Evolutionary conservation across 2,329 filamentous ascomycete genomes (phyloP), one percentile per base, ranked within the genome.

Genomic region (Davidsoniella australis): DNA sequence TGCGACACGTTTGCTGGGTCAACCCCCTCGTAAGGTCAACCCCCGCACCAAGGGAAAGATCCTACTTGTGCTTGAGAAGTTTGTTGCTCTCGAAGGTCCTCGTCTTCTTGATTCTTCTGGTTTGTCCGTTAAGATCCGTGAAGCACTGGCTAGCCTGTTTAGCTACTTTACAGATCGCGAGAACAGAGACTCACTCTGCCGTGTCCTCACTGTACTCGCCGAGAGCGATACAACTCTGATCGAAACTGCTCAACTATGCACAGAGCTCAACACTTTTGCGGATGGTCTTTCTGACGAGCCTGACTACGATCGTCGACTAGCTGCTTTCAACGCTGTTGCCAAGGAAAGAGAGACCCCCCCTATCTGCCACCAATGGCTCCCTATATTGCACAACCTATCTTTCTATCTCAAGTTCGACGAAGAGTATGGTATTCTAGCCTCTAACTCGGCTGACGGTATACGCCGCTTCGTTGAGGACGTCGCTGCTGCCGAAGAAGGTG

Each of bases 401-500:
- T 96, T 81, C 64, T 91, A 82, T 59, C 80, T 95, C 55, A 80
- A 79, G 55, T 78, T 89, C 55, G 81, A 86, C 49, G 86, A 94
- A 54, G 91, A 98, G 61, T 80, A 93, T 55, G 84, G 85, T 42
- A 84, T 95, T 45, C 68, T 94, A 12, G 72, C 76, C 0, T 72
- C 74, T 2, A 95, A 89, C 61, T 85, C 91, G 5, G 84, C 87
- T 0, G 82, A 88, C 58, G 76, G 78, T 5, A 66, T 98, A 38
- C 83, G 82, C 57, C 75, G 80, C 47, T 91, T 95, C 58, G 72
- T 94, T 33, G 75, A 85, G 56, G 71, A 75, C 44, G 71, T 72
- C 2, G 66, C 72, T 2, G 67, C 66, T 39, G 41, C 53, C 24
- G 48, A 51, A 2, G 37, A 45, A 18, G 59, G 17, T 58, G 59